Base-by-base conservation (phyloP, 371 early-diverging fungal genomes). In the Mucor lusitanicus region DNA sequence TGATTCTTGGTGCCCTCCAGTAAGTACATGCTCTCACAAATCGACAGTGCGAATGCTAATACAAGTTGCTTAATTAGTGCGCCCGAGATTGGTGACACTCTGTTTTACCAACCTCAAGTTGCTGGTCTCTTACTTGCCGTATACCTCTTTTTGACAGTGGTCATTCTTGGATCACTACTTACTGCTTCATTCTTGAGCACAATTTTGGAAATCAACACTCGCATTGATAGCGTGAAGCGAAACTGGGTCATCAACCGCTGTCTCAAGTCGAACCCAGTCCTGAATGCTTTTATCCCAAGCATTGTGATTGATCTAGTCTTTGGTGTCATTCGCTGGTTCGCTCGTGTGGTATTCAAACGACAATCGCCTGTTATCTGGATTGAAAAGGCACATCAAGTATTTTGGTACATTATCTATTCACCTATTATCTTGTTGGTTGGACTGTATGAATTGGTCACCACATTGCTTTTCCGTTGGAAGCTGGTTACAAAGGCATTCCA, bases 1-100 rank as follows among this genome's bases (percentile, higher is more conserved):
- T 83, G 19, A 50, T 72, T 6, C 61, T 83, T 11, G 83, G 79
- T 55, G 83, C 80, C n/a, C 63, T 83, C 19, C 81, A 80, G 82
- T 82, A 74, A 78, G 78, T 72, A n/a, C 6, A 35, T 1, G 17
- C 11, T 12, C n/a, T 21, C 0, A 3, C 3, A 25, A 32, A 9
- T 27, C 27, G 19, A 25, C 8, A 32, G 13, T 17, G 0, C 9
- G 1, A 13, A 46, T 58, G n/a, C 40, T 48, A 3, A 42, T 21
- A 28, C 13, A 32, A 53, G 48, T 33, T 37, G 15, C 13, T 37
- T 13, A n/a, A 11, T 21, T 63, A 82, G 82, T 68, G 68, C 83
- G 1, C 83, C 83, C 19, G 65, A 68, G 30, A 79, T 83, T 50
- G 75, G 71, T 33, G 70, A 69, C 33, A 83, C 81, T 1, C 28